phyloP scores from a whole-genome alignment of 257 asterid genomes.

The Vinca minor region DNA sequence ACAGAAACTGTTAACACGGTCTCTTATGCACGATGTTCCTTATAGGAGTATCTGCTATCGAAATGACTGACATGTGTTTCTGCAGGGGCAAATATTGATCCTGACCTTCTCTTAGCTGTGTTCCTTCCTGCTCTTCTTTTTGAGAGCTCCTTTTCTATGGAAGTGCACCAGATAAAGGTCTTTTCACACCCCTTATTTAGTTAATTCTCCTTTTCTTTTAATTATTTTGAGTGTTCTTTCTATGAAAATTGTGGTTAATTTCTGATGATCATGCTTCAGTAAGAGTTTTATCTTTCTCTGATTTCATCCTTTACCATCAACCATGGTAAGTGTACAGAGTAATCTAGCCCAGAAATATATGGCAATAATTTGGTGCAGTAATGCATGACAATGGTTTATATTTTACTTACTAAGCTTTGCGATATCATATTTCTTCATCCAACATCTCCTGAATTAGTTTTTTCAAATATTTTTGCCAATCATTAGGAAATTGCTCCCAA shows the following conservation, averaged over 20 bases:
- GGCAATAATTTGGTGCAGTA: background rate
- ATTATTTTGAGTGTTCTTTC: background rate
- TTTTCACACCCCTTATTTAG: slow-evolving; percentile 7
- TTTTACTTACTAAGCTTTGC: background rate
- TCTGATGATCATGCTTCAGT: background rate
- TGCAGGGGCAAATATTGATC: slow-evolving; percentile 85
- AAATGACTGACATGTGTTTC: slow-evolving; percentile 13
- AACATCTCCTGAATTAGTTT: background rate
- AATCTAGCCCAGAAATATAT: background rate
- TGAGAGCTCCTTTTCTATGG: slow-evolving; percentile 93
- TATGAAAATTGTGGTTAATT: background rate
- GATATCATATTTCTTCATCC: background rate
- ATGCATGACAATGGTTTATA: background rate
- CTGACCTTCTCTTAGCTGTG: slow-evolving; percentile 92
- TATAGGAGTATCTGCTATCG: slow-evolving; percentile 10
- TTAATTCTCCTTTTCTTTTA: slow-evolving; percentile 3
- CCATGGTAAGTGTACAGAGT: background rate
- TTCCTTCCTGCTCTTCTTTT: slow-evolving; percentile 98
- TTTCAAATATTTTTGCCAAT: no score
- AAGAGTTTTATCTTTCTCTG: slow-evolving; percentile 1
- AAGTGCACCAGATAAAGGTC: slow-evolving; percentile 97
- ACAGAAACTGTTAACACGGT: background rate
- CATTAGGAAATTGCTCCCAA: background rate
- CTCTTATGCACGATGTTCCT: background rate
- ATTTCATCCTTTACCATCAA: background rate